A percentile compares a stretch with the other conserved stretches of the same genome.
Evolutionary conservation across 106 monocot genomes (phyloP).

Genomic region (Chionographis japonica): DNA sequence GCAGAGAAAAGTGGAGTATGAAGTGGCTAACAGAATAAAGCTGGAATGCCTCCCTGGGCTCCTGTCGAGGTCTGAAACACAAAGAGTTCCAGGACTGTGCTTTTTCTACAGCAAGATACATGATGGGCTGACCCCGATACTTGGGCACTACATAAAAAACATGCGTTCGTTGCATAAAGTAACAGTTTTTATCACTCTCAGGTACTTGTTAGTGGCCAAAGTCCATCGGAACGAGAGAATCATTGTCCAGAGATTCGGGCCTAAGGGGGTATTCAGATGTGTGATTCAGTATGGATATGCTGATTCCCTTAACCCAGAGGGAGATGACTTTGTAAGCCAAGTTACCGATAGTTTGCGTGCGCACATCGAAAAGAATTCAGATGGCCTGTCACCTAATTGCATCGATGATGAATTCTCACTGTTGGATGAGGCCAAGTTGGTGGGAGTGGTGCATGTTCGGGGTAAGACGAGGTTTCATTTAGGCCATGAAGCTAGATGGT

Average conservation of each 20-base stretch:
- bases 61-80: slow-evolving; percentile 24
- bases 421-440: slow-evolving; percentile 33
- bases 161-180: slow-evolving; percentile 49
- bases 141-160: slow-evolving; percentile 58
- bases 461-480: slow-evolving; percentile 67
- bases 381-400: not conserved
- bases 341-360: slow-evolving; percentile 24
- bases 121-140: slow-evolving; percentile 54
- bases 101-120: slow-evolving; percentile 76
- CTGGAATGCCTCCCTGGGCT: slow-evolving; percentile 30
- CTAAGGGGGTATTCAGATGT: slow-evolving; percentile 49
- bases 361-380: slow-evolving; percentile 21
- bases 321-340: slow-evolving; percentile 41
- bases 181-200: slow-evolving; percentile 50
- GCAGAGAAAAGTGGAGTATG: slow-evolving; percentile 51
- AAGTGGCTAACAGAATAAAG: slow-evolving; percentile 44
- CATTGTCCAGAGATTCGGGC: slow-evolving; percentile 32
- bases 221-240: slow-evolving; percentile 43
- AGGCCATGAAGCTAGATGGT: slow-evolving; percentile 28
- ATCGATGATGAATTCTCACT: slow-evolving; percentile 30
- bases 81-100: slow-evolving; percentile 62
- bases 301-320: slow-evolving; percentile 27
- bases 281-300: slow-evolving; percentile 65
- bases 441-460: slow-evolving; percentile 56
- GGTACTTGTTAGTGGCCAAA: slow-evolving; percentile 49